These are phyloP conservation scores for Lactarius psammicola DNA, from an alignment of 768 basidiomycete genomes.

Conservation along the genomic window DNA sequence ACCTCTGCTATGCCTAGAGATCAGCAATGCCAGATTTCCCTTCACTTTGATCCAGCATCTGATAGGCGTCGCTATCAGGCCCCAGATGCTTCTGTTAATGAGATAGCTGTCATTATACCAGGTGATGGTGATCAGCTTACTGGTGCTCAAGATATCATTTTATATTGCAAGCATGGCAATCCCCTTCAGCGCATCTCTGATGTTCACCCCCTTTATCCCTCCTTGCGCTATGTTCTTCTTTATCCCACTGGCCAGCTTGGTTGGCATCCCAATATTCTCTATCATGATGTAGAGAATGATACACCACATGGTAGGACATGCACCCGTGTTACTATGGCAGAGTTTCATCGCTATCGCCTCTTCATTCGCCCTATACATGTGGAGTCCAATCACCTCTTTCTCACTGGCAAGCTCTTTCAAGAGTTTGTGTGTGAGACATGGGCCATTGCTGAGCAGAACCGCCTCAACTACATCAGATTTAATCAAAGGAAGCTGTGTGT, in stretches of 20 bases:
- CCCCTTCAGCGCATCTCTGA: not conserved
- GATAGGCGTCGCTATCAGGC: not conserved
- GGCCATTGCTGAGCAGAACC: not conserved
- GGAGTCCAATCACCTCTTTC: constrained; percentile 3
- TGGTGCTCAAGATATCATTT: not conserved
- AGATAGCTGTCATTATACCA: not conserved
- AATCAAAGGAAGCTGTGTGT: not conserved
- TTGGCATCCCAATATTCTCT: not conserved
- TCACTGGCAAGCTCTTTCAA: constrained; percentile 2
- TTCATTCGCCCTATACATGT: not conserved
- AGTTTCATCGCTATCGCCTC: not conserved
- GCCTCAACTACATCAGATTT: not conserved
- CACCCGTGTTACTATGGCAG: not conserved
- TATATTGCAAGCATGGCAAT: not conserved
- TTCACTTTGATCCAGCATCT: not conserved
- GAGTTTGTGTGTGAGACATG: not conserved
- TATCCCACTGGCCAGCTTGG: constrained; percentile 16
- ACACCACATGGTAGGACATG: not conserved
- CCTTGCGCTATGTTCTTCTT: constrained; percentile 6
- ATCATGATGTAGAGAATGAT: not conserved
- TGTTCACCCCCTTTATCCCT: not conserved
- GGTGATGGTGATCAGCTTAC: not conserved
- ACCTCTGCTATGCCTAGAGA: not conserved
- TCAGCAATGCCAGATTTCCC: constrained; percentile 30
- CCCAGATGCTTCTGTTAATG: not conserved